These are phyloP conservation scores for Phytophthora macrochlamydospora DNA, from an alignment of 352 stramenopile species.

Conservation along the genomic window DNA sequence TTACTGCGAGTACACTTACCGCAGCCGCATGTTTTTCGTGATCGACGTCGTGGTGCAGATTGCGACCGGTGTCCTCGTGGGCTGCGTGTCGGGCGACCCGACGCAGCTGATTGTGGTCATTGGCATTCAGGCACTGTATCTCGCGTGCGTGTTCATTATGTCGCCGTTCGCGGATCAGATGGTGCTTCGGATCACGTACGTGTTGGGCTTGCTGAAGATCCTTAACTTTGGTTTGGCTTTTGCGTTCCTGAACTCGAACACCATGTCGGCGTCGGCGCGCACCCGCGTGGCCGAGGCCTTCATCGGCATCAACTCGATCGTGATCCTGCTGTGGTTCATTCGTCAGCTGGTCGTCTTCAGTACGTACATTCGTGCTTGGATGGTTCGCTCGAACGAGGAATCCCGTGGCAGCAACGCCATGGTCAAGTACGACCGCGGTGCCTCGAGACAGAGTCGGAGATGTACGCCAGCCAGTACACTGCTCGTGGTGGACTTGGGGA, in stretches of 20 bases:
- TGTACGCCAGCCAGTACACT: constrained; percentile 48
- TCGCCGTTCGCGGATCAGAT: constrained; percentile 44
- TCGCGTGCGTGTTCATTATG: constrained; percentile 51
- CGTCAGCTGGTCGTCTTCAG: constrained; percentile 65
- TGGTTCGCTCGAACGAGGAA: constrained; percentile 48
- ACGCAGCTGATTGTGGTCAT: constrained; percentile 65
- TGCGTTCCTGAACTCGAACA: constrained; percentile 57
- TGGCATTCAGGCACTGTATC: constrained; percentile 52
- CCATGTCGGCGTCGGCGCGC: constrained; percentile 42
- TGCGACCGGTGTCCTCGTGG: constrained; percentile 56
- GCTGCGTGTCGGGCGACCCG: constrained; percentile 53
- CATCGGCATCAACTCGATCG: constrained; percentile 67
- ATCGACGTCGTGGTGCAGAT: constrained; percentile 62
- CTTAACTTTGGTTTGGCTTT: constrained; percentile 67
- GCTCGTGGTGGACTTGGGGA: constrained; percentile 11
- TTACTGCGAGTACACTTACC: constrained; percentile 68
- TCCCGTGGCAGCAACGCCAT: constrained; percentile 28
- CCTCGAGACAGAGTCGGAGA: constrained; percentile 44
- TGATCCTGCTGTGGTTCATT: constrained; percentile 64
- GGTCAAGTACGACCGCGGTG: constrained; percentile 36
- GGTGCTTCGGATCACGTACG: constrained; percentile 56
- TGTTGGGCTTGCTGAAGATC: constrained; percentile 54
- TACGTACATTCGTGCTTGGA: constrained; percentile 58
- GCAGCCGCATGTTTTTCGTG: constrained; percentile 70
- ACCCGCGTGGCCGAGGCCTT: constrained; percentile 53